phyloP scores from a whole-genome alignment of 305 asterid species.

The Fraxinus floribunda region DNA sequence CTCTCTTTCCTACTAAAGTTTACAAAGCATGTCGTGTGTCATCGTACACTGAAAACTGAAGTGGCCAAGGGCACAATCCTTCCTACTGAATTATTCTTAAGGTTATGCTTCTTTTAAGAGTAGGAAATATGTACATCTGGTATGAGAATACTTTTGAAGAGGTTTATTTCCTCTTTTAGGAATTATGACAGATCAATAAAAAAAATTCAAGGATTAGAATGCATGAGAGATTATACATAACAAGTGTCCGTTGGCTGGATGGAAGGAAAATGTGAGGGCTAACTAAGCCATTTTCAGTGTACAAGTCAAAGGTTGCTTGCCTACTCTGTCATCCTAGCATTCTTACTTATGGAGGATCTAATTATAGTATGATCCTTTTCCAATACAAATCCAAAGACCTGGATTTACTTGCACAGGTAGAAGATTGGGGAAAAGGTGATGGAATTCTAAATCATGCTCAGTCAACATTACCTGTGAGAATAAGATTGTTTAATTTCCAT shows the following conservation, averaged over 20 bases:
- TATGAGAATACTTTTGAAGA: background rate
- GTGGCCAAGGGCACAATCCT: background rate
- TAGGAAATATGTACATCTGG: slow-evolving; percentile 1
- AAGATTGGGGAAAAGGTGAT: background rate
- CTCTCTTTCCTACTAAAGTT: background rate
- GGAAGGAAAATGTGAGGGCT: background rate
- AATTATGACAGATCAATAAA: slow-evolving; percentile 7
- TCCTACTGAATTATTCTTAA: slow-evolving; percentile 4
- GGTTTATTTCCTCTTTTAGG: slow-evolving; percentile 6
- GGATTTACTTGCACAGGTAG: slow-evolving; percentile 8
- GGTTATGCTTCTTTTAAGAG: slow-evolving; percentile 12
- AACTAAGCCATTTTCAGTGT: background rate
- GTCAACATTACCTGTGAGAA: background rate
- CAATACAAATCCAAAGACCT: slow-evolving; percentile 5
- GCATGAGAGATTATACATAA: slow-evolving; percentile 7
- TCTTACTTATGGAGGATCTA: slow-evolving; percentile 9
- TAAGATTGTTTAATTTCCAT: slow-evolving; percentile 8
- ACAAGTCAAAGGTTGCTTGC: background rate
- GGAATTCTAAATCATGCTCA: background rate
- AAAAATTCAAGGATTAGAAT: slow-evolving; percentile 8
- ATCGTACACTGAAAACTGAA: slow-evolving; percentile 12
- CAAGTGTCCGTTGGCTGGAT: slow-evolving; percentile 11
- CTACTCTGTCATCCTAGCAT: background rate
- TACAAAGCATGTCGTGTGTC: background rate
- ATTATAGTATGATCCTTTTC: background rate